A percentile compares a stretch with the other conserved stretches of the same genome.
These are phyloP conservation scores for Cordyceps tenuipes DNA, from an alignment of 2,329 filamentous ascomycete genomes.

Conservation along the genomic window DNA sequence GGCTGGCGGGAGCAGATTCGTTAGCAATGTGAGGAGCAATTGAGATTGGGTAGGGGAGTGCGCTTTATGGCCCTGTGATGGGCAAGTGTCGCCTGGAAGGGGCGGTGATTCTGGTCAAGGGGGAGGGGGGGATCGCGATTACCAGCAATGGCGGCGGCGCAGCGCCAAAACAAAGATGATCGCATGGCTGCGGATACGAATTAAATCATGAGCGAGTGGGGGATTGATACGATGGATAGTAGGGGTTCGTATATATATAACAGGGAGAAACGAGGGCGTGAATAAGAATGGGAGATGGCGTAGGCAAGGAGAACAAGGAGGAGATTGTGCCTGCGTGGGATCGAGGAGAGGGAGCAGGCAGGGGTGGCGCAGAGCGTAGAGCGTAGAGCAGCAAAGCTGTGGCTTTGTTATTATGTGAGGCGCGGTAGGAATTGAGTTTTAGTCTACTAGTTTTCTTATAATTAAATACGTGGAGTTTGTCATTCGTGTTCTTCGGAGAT, in stretches of 20 bases:
- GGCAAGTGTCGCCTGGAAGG: not conserved
- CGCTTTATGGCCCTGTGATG: not conserved
- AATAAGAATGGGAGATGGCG: not conserved
- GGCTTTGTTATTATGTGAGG: not conserved
- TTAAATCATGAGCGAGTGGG: constrained; percentile 6
- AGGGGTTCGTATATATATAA: not conserved
- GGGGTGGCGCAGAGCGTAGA: not conserved
- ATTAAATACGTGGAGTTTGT: no score
- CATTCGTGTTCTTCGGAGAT: not conserved
- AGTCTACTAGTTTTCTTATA: not conserved
- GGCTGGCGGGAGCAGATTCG: constrained; percentile 1
- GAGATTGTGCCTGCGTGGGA: constrained; percentile 1
- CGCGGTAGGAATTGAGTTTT: not conserved
- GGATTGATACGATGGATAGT: not conserved
- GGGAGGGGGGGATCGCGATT: not conserved
- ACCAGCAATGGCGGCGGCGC: constrained; percentile 9
- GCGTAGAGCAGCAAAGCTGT: not conserved
- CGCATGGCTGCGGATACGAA: constrained; percentile 1
- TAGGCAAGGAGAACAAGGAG: not conserved
- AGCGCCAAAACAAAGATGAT: constrained; percentile 8
- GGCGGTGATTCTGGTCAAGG: not conserved
- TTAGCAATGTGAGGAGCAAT: not conserved
- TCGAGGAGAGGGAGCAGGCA: not conserved
- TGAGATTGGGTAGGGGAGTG: not conserved
- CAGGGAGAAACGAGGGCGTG: not conserved